Evolutionary conservation across 2,329 filamentous ascomycete species (phyloP).

Genomic region (Cercospora sp.): DNA sequence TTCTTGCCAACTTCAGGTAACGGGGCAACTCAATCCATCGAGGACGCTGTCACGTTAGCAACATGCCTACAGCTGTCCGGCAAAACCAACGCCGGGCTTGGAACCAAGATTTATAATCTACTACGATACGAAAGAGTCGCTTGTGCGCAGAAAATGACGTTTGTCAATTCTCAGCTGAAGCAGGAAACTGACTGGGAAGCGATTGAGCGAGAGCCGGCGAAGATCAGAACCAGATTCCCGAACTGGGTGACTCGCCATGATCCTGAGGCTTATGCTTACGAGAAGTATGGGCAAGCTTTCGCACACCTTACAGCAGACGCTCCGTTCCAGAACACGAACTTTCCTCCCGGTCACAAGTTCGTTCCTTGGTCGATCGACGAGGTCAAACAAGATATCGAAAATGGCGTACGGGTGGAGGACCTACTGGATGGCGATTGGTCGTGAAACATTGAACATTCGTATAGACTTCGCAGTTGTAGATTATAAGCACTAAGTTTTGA

Average conservation of each 20-base stretch:
- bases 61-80: conserved; percentile 49
- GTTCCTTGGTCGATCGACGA: background rate
- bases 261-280: conserved; percentile 51
- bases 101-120: conserved; percentile 30
- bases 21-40: conserved; percentile 56
- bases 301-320: background rate
- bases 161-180: conserved; percentile 40
- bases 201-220: conserved; percentile 49
- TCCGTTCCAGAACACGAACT: background rate
- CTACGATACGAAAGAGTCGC: conserved; percentile 33
- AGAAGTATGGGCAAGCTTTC: conserved; percentile 34
- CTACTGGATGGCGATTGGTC: background rate
- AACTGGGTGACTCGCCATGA: conserved; percentile 55
- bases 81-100: conserved; percentile 41
- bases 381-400: background rate
- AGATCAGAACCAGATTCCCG: conserved; percentile 51
- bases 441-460: no score
- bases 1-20: conserved; percentile 58
- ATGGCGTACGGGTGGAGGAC: background rate
- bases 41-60: conserved; percentile 53
- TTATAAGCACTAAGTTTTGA: no score
- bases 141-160: conserved; percentile 24
- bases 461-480: no score
- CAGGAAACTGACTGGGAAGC: conserved; percentile 54
- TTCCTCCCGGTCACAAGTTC: background rate